Conservation (phyloP, 495 filamentous ascomycete species). For the Talaromyces stipitatus region DNA sequence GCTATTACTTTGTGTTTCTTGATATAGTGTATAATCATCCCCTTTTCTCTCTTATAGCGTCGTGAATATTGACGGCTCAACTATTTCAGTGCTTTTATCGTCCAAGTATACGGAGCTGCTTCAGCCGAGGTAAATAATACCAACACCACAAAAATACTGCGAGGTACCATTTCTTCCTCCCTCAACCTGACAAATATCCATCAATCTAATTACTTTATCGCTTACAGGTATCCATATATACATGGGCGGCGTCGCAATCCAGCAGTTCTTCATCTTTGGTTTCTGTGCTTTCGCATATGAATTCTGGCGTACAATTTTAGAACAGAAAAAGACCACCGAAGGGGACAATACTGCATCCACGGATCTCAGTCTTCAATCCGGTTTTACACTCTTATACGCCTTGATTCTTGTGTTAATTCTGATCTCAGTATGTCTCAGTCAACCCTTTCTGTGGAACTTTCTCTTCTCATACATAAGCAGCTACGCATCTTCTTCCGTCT, state of each 20-base stretch:
- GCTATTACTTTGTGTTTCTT: constrained; percentile 51
- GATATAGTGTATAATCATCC: constrained; percentile 37
- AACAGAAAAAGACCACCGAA: not conserved
- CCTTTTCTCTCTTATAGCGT: not conserved
- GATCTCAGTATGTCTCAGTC: constrained; percentile 29
- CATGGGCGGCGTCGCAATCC: constrained; percentile 45
- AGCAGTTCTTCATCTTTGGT: constrained; percentile 40
- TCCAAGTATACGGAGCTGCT: constrained; percentile 12
- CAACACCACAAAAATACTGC: constrained; percentile 16
- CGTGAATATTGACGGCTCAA: not conserved
- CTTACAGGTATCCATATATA: constrained; percentile 27
- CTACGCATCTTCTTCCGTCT: constrained; percentile 53
- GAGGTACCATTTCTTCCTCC: constrained; percentile 9
- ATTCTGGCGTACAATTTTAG: constrained; percentile 16
- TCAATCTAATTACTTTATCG: not conserved
- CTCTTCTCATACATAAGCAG: not conserved
- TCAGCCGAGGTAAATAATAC: constrained; percentile 1
- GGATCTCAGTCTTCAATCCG: not conserved
- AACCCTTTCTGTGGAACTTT: constrained; percentile 18
- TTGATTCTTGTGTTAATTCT: constrained; percentile 39
- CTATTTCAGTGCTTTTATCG: constrained; percentile 12
- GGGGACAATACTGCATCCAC: not conserved
- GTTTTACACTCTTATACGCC: constrained; percentile 40
- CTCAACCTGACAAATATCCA: not conserved
- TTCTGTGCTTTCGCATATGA: constrained; percentile 32